phyloP scores from a whole-genome alignment of 208 protist genomes.

The Wallacemonas rigidus region DNA sequence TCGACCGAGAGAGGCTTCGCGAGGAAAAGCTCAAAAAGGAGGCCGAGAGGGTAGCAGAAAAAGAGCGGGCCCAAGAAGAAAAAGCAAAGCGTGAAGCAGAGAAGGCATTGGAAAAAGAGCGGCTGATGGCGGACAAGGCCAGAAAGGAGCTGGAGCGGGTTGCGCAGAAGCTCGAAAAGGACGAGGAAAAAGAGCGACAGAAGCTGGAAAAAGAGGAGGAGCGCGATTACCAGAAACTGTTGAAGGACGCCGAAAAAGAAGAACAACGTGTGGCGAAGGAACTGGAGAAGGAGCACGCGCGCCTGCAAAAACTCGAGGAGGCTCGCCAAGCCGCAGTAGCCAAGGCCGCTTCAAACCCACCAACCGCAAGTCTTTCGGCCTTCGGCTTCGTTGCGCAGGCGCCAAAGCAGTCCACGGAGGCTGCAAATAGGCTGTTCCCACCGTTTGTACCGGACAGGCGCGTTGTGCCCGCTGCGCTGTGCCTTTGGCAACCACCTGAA shows the following conservation, averaged over 20 bases:
- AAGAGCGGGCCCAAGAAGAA: constrained; percentile 7
- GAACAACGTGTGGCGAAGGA: background rate
- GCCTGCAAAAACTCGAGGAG: constrained; percentile 15
- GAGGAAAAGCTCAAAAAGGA: constrained; percentile 18
- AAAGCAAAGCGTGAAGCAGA: constrained; percentile 18
- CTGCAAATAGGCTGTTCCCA: constrained; percentile 58
- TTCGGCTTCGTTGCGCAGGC: constrained; percentile 65
- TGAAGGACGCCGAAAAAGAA: constrained; percentile 15
- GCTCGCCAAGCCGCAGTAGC: constrained; percentile 8
- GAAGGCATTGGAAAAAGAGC: constrained; percentile 9
- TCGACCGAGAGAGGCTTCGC: constrained; percentile 4
- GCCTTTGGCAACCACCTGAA: constrained; percentile 54
- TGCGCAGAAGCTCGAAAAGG: constrained; percentile 12
- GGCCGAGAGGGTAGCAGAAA: constrained; percentile 19
- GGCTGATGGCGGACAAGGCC: constrained; percentile 12
- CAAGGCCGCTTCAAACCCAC: constrained; percentile 25
- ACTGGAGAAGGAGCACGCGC: background rate
- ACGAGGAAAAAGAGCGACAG: constrained; percentile 18
- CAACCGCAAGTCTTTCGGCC: constrained; percentile 35
- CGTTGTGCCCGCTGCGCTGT: constrained; percentile 55
- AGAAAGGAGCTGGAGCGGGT: constrained; percentile 8
- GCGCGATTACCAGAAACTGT: constrained; percentile 7
- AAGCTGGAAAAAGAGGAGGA: constrained; percentile 17
- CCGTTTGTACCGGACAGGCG: constrained; percentile 83
- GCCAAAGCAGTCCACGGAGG: constrained; percentile 31